Base-by-base conservation (phyloP, 345 rosid species). In the Melastoma malabathricum region DNA sequence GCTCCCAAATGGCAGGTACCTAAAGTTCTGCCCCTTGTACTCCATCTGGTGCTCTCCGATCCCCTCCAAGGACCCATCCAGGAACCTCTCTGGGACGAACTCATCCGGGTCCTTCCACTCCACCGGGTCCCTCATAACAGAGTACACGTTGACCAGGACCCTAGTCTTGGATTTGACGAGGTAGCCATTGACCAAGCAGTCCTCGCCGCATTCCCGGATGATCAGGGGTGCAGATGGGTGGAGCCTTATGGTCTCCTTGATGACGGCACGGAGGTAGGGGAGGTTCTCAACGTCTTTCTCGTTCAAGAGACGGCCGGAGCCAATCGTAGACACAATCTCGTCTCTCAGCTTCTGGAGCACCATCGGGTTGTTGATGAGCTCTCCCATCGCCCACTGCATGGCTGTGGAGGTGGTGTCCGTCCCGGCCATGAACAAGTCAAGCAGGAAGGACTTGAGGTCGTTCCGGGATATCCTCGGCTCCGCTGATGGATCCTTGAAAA, bases 381-480 rank as follows among this genome's bases (percentile, higher is more conserved):
- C 64, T 13, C 67, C 70, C 60, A 65, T 64, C 7, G 70, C 39
- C 74, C 74, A 69, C 1, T 69, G 70, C 29, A 58, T 20, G 43
- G 67, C 56, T 2, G 50, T 47, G 46, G 67, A 62, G n/a, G 61
- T 10, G 1, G 64, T 58, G 52, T 63, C 68, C 1, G 50, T 60
- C 44, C 70, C 57, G 3, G 70, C 58, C 51, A 53, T 19, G 39
- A 60, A 47, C 39, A 60, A 12, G 25, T 60, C 58, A 52, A 81
- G 65, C 15, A 79, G 38, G 70, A 81, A 84, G 50, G 83, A 75
- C 51, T 85, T 85, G 66, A 82, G 77, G 18, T 82, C 79, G 0
- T 69, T 63, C 58, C 60, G 75, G 10, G 94, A 69, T 5, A 81
- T 44, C 72, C 65, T 75, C 23, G 79, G 29, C 59, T 81, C 83